These are phyloP conservation scores for Begonia masoniana DNA, from an alignment of 306 rosid genomes.

Conservation along the genomic window DNA sequence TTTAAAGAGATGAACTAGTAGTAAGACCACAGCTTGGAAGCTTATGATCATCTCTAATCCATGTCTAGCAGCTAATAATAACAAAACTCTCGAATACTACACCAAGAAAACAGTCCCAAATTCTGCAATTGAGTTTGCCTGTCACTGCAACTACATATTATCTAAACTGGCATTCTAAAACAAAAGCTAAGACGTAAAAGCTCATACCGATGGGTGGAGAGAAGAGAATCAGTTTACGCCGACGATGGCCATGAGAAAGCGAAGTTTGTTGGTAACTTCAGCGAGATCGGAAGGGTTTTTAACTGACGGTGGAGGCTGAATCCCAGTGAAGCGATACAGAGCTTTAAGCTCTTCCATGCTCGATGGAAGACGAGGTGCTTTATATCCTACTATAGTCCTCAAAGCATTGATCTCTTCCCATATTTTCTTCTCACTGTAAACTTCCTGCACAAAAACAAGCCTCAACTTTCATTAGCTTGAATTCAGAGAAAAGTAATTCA, in stretches of 20 bases:
- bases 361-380: conserved; percentile 22
- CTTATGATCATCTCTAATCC: too few species aligned
- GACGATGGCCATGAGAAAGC: conserved; percentile 63
- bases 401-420: conserved; percentile 37
- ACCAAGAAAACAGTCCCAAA: not conserved
- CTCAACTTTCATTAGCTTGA: conserved; percentile 1
- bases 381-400: conserved; percentile 46
- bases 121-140: not conserved
- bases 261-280: conserved; percentile 33
- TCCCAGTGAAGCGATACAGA: conserved; percentile 59
- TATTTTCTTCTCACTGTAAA: conserved; percentile 25
- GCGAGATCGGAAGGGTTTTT: conserved; percentile 18
- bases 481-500: not conserved
- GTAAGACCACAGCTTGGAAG: too few species aligned
- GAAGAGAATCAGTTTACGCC: conserved; percentile 34
- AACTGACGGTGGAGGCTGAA: conserved; percentile 42
- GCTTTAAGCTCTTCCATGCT: conserved; percentile 54
- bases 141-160: not conserved
- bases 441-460: conserved; percentile 17
- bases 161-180: not conserved
- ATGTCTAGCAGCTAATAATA: conserved; percentile 18
- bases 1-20: too few species aligned
- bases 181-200: too few species aligned
- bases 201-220: too few species aligned
- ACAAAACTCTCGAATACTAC: conserved; percentile 15